Conservation (phyloP, 2,329 filamentous ascomycete genomes). For the Ceratocystis diversiconidia region DNA sequence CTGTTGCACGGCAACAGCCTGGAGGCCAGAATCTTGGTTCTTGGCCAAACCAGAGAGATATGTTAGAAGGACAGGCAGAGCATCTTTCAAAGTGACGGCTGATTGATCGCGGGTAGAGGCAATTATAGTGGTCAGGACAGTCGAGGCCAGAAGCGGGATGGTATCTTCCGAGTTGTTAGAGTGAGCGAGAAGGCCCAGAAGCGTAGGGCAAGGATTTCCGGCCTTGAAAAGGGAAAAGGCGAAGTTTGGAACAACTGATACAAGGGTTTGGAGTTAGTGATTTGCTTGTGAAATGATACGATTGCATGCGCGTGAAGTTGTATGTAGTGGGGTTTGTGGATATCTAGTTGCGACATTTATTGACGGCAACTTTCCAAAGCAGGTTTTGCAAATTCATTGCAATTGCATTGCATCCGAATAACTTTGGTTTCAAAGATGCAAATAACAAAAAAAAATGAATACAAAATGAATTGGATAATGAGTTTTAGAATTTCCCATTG, state of each 20-base stretch:
- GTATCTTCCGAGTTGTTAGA: slow-evolving; percentile 61
- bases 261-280: not conserved
- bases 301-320: not conserved
- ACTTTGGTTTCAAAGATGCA: not conserved
- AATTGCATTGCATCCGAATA: no score
- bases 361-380: not conserved
- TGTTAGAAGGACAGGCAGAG: slow-evolving; percentile 67
- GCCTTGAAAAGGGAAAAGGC: slow-evolving; percentile 62
- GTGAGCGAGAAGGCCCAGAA: slow-evolving; percentile 70
- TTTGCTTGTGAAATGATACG: not conserved
- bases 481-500: slow-evolving; percentile 9
- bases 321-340: not conserved
- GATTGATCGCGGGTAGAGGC: slow-evolving; percentile 50
- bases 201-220: slow-evolving; percentile 64
- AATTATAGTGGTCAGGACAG: slow-evolving; percentile 69
- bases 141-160: slow-evolving; percentile 78
- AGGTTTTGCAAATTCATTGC: not conserved
- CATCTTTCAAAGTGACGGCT: slow-evolving; percentile 53
- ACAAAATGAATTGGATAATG: not conserved
- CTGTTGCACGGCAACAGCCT: slow-evolving; percentile 89
- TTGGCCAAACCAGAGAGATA: slow-evolving; percentile 77
- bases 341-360: slow-evolving; percentile 6
- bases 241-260: slow-evolving; percentile 61
- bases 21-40: slow-evolving; percentile 73
- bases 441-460: not conserved